These are phyloP conservation scores for Ogataea naganishii DNA, from an alignment of 805 yeast species.

Conservation along the genomic window DNA sequence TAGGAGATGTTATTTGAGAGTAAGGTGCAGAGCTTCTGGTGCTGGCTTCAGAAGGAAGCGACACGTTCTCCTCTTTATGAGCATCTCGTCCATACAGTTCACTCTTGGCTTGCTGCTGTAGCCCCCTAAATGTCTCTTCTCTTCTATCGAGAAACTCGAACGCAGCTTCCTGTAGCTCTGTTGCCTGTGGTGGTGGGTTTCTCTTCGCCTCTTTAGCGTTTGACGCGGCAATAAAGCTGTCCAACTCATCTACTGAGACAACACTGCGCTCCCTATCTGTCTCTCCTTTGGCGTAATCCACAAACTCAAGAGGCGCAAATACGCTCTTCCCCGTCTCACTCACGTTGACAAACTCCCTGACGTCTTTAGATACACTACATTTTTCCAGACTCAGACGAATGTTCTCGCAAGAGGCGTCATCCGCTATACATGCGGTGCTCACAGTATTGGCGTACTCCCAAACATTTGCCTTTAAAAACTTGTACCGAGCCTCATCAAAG, in stretches of 20 bases:
- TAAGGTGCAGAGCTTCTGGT: background rate
- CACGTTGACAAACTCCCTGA: constrained; percentile 40
- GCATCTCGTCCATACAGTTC: constrained; percentile 2
- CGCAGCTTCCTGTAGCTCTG: constrained; percentile 16
- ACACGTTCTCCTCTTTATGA: background rate
- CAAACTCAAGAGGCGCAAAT: constrained; percentile 49
- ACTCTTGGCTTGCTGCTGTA: constrained; percentile 17
- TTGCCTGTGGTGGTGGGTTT: constrained; percentile 20
- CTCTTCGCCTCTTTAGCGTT: constrained; percentile 9
- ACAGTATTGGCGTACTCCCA: constrained; percentile 74
- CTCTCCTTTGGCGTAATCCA: constrained; percentile 41
- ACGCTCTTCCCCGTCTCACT: constrained; percentile 61
- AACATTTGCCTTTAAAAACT: constrained; percentile 56
- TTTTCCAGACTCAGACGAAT: constrained; percentile 61
- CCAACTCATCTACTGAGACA: constrained; percentile 1
- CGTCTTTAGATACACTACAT: constrained; percentile 54
- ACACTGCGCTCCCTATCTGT: background rate
- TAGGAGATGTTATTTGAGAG: constrained; percentile 1
- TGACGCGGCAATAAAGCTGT: constrained; percentile 11
- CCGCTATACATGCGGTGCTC: constrained; percentile 68
- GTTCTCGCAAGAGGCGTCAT: constrained; percentile 68
- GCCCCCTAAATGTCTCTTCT: constrained; percentile 20
- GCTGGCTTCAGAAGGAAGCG: background rate
- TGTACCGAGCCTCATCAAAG: constrained; percentile 65
- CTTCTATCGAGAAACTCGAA: constrained; percentile 19